Percentiles rank a stretch among this genome's conserved stretches.
Conservation (phyloP, 192 early-diverging fungal genomes). For the Oehlia diaphana region DNA sequence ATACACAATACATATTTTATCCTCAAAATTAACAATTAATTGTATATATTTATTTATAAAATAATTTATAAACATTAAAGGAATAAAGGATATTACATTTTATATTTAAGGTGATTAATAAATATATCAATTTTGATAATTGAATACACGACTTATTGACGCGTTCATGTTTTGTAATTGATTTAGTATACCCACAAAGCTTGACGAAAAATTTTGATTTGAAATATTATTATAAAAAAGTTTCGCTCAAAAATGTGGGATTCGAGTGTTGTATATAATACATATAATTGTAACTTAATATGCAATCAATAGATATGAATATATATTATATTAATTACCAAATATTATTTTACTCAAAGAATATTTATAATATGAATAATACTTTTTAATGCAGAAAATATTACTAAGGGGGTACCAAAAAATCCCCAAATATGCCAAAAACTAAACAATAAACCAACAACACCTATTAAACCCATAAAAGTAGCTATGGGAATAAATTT, state of each 20-base stretch:
- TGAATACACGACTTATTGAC: not conserved
- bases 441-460: not conserved
- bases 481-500: conserved; percentile 20
- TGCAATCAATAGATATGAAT: too few relatives aligned
- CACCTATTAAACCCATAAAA: not conserved
- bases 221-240: not conserved
- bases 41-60: too few relatives aligned
- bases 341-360: not conserved
- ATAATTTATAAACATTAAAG: not conserved
- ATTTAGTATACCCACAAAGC: not conserved
- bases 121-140: not conserved
- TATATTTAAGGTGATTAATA: not conserved
- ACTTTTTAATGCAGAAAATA: not conserved
- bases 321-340: too few relatives aligned
- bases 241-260: not conserved
- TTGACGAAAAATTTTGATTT: not conserved
- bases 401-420: not conserved
- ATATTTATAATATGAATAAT: not conserved
- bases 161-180: not conserved
- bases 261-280: not conserved
- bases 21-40: too few relatives aligned
- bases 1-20: too few relatives aligned
- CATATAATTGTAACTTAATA: too few relatives aligned
- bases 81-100: not conserved
- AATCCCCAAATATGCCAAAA: conserved; percentile 13